Evolutionary conservation across 768 basidiomycete genomes (phyloP), one percentile per base, ranked within the genome.

Genomic region (Mycena alexandri): DNA sequence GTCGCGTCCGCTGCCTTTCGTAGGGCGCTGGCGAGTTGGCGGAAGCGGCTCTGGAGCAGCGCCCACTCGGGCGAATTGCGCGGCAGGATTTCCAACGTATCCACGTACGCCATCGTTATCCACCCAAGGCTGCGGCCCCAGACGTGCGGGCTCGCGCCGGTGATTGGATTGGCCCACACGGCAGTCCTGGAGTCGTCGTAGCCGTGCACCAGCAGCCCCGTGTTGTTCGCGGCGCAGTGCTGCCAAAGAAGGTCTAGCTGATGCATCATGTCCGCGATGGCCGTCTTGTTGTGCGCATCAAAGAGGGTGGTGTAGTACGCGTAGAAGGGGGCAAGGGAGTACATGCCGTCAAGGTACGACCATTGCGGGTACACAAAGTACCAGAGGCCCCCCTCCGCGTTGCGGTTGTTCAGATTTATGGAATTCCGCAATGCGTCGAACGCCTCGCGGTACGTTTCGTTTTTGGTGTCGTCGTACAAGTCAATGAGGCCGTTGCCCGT

Each of bases 291-390:
- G 24, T 29, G 46, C 11, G 51, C 21, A 43, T 75, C 71, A 69
- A 70, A 68, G 17, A 38, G 47, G 38, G 47, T 8, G 25, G 71
- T 73, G 63, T 77, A 77, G 16, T 24, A 47, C 21, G 75, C 59
- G 71, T 77, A 77, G 66, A 77, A 77, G 3, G 72, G 68, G 21
- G 72, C 71, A 19, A 71, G 70, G 64, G 75, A 76, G 58, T 74
- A 77, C 42, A 74, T 71, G 10, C 75, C 74, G 61, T 75, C 74
- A 22, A 76, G 71, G 65, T 73, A 76, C 6, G 56, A 60, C 65
- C 60, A 70, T 1, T 65, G 24, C 3, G 57, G 63, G 58, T 67
- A 69, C 3, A 65, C 51, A 50, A 70, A 73, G 61, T 75, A 73
- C 73, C 75, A 74, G 22, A 72, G 52, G 17, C 68, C 68, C 21